A percentile compares a stretch with the other conserved stretches of the same genome.
Evolutionary conservation across 2,329 filamentous ascomycete species (phyloP).

Genomic region (Rhinocladiella similis): DNA sequence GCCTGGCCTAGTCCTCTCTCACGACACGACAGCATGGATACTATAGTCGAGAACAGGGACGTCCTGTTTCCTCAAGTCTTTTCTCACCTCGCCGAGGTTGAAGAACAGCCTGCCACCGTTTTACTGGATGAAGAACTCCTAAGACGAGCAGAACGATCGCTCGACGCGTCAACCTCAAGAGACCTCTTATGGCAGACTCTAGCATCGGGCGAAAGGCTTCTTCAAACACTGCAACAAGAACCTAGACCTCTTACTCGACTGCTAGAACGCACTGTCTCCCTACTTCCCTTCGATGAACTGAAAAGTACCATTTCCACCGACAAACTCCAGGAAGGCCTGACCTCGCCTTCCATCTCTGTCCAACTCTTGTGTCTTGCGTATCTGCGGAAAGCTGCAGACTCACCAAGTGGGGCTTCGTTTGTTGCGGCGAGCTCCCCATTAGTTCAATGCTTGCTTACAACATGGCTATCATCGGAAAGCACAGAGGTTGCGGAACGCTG

Average conservation of each 20-base stretch:
- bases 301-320: slow-evolving; percentile 50
- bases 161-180: slow-evolving; percentile 24
- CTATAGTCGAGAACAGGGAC: slow-evolving; percentile 23
- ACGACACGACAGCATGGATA: slow-evolving; percentile 19
- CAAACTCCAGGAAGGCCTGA: slow-evolving; percentile 57
- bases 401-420: slow-evolving; percentile 56
- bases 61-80: slow-evolving; percentile 26
- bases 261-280: slow-evolving; percentile 50
- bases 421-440: slow-evolving; percentile 58
- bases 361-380: slow-evolving; percentile 58
- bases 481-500: slow-evolving; percentile 57
- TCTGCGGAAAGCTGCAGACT: slow-evolving; percentile 55
- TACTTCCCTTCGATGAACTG: slow-evolving; percentile 52
- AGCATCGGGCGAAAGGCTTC: slow-evolving; percentile 20
- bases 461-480: slow-evolving; percentile 60
- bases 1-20: not conserved
- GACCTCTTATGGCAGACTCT: slow-evolving; percentile 25
- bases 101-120: slow-evolving; percentile 15
- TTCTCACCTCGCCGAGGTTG: slow-evolving; percentile 23
- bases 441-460: slow-evolving; percentile 54
- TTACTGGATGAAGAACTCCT: slow-evolving; percentile 27
- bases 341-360: slow-evolving; percentile 51
- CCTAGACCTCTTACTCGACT: slow-evolving; percentile 57
- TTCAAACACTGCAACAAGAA: slow-evolving; percentile 53
- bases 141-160: slow-evolving; percentile 25